Evolutionary conservation across 768 basidiomycete genomes (phyloP).

Genomic region (Mycena polygramma): DNA sequence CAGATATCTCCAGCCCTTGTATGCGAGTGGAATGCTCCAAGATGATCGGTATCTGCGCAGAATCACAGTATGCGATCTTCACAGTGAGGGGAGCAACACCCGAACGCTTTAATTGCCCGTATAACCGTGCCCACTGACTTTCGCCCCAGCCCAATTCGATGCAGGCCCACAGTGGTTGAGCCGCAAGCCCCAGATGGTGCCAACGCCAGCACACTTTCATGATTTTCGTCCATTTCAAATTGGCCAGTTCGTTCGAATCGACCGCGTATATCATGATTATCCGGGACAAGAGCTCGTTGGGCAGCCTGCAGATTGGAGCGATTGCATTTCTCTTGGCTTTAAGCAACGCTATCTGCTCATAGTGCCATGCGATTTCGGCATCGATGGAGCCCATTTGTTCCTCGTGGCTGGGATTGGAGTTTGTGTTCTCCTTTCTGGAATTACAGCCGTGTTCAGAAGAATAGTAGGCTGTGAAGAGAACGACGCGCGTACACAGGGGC

Average conservation of each 20-base stretch:
- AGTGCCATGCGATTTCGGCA: too few relatives aligned
- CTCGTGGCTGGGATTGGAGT: too few relatives aligned
- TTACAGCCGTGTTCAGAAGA: too few relatives aligned
- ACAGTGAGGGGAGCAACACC: not conserved
- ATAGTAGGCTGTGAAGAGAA: too few relatives aligned
- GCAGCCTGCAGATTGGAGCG: too few relatives aligned
- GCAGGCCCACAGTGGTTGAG: not conserved
- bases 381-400: too few relatives aligned
- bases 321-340: too few relatives aligned
- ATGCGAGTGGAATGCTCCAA: not conserved
- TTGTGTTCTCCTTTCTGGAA: too few relatives aligned
- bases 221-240: not conserved
- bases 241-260: not conserved
- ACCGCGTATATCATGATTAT: conserved; percentile 20
- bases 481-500: too few relatives aligned
- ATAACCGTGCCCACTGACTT: not conserved
- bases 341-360: too few relatives aligned
- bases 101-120: not conserved
- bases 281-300: conserved; percentile 21
- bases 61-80: not conserved
- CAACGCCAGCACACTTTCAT: not conserved
- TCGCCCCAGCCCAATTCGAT: not conserved
- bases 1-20: not conserved
- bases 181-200: not conserved
- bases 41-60: not conserved